Percentiles rank a stretch among this genome's conserved stretches.
Conservation (phyloP, 2,329 filamentous ascomycete species). For the Peltaster fructicola region DNA sequence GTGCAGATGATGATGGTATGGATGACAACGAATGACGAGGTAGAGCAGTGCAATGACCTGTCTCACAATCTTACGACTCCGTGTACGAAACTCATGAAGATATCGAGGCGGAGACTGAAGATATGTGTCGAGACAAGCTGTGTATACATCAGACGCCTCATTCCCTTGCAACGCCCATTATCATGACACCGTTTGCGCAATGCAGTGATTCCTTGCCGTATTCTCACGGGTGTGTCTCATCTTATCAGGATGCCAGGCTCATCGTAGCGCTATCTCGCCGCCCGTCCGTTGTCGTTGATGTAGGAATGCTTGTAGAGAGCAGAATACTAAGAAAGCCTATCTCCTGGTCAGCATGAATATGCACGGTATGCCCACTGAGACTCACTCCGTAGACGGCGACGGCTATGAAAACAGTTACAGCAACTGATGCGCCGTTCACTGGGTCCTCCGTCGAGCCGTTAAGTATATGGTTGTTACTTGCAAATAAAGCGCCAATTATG, state of each 20-base stretch:
- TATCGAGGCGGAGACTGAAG: no score
- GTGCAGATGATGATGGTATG: slow-evolving; percentile 1
- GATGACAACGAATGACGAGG: background rate
- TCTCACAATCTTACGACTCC: no score
- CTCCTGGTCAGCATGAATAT: slow-evolving; percentile 1
- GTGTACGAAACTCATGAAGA: no score
- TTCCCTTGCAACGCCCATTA: no score
- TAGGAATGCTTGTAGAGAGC: slow-evolving; percentile 71
- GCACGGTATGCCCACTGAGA: slow-evolving; percentile 11
- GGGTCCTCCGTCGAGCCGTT: slow-evolving; percentile 50
- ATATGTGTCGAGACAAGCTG: no score
- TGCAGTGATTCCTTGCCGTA: no score
- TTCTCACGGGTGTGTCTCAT: no score
- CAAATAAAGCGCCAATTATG: slow-evolving; percentile 53
- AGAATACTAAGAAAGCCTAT: slow-evolving; percentile 80
- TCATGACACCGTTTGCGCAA: no score
- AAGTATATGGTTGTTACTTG: slow-evolving; percentile 62
- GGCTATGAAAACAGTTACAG: slow-evolving; percentile 69
- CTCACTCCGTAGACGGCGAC: slow-evolving; percentile 79
- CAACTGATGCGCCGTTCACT: slow-evolving; percentile 57
- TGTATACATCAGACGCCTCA: no score
- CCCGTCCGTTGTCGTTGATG: slow-evolving; percentile 68
- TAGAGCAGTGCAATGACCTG: background rate
- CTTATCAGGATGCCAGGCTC: no score
- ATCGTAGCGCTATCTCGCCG: slow-evolving; percentile 64